These are phyloP conservation scores for Sextonia rubra DNA, from an alignment of 164 flowering plant species.

Conservation along the genomic window DNA sequence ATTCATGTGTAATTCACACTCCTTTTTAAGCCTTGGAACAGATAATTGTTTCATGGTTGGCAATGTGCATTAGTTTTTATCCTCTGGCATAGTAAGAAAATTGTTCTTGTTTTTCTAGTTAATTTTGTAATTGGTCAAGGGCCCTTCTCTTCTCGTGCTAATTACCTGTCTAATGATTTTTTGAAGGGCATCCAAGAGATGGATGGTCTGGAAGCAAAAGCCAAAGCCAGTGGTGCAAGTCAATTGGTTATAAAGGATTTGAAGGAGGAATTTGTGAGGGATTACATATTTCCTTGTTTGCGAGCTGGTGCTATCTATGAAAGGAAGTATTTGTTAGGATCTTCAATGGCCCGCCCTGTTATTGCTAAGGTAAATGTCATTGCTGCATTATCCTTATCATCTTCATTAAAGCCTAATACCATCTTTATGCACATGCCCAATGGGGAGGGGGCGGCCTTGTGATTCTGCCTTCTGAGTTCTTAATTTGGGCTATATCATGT, in stretches of 20 bases:
- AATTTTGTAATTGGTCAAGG: not conserved
- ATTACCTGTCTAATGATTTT: not conserved
- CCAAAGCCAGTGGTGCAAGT: slow-evolving; percentile 95
- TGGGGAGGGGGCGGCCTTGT: too few species aligned
- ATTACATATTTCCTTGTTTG: slow-evolving; percentile 81
- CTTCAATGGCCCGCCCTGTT: slow-evolving; percentile 98
- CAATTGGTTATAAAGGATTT: slow-evolving; percentile 89
- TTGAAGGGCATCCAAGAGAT: slow-evolving; percentile 72
- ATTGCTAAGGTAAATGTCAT: slow-evolving; percentile 68
- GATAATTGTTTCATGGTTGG: too few species aligned
- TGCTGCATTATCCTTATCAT: not conserved
- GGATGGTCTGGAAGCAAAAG: slow-evolving; percentile 89
- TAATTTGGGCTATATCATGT: too few species aligned
- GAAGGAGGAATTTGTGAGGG: slow-evolving; percentile 84
- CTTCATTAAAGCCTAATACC: not conserved
- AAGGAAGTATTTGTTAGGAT: slow-evolving; percentile 91
- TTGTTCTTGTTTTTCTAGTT: too few species aligned
- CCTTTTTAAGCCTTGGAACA: too few species aligned
- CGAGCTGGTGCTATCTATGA: slow-evolving; percentile 96
- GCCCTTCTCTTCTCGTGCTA: not conserved
- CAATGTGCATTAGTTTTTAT: too few species aligned
- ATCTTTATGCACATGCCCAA: too few species aligned
- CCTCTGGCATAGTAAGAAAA: too few species aligned
- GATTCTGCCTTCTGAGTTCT: too few species aligned
- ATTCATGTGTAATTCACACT: too few species aligned